Evolutionary conservation across 1,284 basidiomycete genomes (phyloP), one percentile per base, ranked within the genome.

Genomic region (Neolentinus lepideus): DNA sequence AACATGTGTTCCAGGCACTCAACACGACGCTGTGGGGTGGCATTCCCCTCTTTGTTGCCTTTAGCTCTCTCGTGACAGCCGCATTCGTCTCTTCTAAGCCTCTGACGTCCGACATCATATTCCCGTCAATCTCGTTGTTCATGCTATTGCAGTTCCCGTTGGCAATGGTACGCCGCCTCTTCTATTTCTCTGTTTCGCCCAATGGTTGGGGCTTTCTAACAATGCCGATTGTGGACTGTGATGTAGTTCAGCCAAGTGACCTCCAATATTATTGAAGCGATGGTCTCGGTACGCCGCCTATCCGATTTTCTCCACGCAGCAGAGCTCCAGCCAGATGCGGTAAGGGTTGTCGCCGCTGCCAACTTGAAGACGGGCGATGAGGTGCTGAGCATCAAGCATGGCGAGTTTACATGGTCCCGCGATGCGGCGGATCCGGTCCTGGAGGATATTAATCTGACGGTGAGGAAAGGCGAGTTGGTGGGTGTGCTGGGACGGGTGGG

Each of bases 51-150:
- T 75, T 94, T 8, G 93, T 97, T 29, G 92, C 92, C 0, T 94
- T 96, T 70, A 85, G 87, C 55, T 91, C 93, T 0, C 94, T 98
- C 64, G 85, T 91, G 10, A 81, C 87, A 0, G 94, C 92, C 43
- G 88, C 92, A 0, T 66, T 78, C 21, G 83, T 85, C 0, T 86
- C 85, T 1, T 71, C 80, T 1, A 77, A 68, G 48, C 92, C 94
- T 1, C 72, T 98, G 3, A 98, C 95, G 0, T 84, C 90, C 1
- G 93, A 97, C 64, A 76, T 94, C 59, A 94, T 98, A 63, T 98
- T 98, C 79, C 95, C 95, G 2, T 87, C 93, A 0, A 93, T 98
- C 54, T 90, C 92, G 0, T 75, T 98, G 38, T 98, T 98, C 75
- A 89, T 92, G 79, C 78, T 98, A 0, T 75, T 98, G 31, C 81